phyloP scores from a whole-genome alignment of 306 rosid genomes.

The Pueraria montana region DNA sequence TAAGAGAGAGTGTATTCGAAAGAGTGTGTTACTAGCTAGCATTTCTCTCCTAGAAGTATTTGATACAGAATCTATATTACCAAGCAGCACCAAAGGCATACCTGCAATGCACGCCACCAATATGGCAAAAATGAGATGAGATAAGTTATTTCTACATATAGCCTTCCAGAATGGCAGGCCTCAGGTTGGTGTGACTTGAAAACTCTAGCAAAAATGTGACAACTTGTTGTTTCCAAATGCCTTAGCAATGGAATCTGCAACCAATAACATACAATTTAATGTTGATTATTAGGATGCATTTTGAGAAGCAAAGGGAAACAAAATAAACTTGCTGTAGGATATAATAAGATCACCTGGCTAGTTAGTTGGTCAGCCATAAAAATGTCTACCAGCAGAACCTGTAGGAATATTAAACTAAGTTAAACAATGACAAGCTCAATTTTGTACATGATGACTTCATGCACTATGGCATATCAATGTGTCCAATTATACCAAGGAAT shows the following conservation, averaged over 20 bases:
- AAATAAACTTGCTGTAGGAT: slow-evolving; percentile 16
- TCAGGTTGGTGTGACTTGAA: slow-evolving; percentile 59
- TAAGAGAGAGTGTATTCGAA: too few relatives aligned
- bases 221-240: slow-evolving; percentile 75
- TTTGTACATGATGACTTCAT: slow-evolving; percentile 5
- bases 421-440: neutral
- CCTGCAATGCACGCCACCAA: slow-evolving; percentile 94
- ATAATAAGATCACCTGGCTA: slow-evolving; percentile 74
- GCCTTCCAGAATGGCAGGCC: slow-evolving; percentile 68
- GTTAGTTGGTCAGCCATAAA: slow-evolving; percentile 99
- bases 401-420: slow-evolving; percentile 18
- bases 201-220: slow-evolving; percentile 69
- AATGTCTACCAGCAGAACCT: slow-evolving; percentile 72
- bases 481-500: neutral
- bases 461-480: neutral
- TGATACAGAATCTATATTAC: neutral
- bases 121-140: slow-evolving; percentile 87
- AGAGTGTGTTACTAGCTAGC: too few relatives aligned
- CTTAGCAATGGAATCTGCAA: slow-evolving; percentile 81
- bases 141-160: slow-evolving; percentile 67
- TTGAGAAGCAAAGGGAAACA: neutral
- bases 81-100: slow-evolving; percentile 30
- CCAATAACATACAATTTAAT: neutral
- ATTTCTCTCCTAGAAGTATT: too few relatives aligned
- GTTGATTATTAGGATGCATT: slow-evolving; percentile 7